Evolutionary conservation across 805 yeast genomes (phyloP).

Genomic region (Saccharomycopsis selenospora): DNA sequence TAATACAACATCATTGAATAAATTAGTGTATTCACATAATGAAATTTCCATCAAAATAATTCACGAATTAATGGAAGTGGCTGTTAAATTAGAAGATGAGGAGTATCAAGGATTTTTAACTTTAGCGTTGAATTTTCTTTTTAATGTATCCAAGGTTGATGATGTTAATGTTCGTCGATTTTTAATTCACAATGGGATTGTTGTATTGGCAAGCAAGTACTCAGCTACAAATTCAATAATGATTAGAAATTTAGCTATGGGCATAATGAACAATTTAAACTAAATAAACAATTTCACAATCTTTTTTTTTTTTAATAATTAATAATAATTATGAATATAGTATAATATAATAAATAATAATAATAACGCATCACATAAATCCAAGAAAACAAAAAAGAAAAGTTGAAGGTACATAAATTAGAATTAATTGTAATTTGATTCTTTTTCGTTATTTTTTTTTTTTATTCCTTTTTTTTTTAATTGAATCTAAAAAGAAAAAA

Average conservation of each 20-base stretch:
- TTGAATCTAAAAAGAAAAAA: too few relatives aligned
- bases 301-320: background rate
- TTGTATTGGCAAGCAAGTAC: conserved; percentile 8
- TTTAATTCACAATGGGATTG: conserved; percentile 7
- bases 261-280: conserved; percentile 6
- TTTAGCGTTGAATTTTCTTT: conserved; percentile 14
- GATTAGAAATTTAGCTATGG: conserved; percentile 8
- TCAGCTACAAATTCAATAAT: conserved; percentile 1
- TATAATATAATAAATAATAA: conserved; percentile 1
- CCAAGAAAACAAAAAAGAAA: too few relatives aligned
- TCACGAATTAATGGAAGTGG: conserved; percentile 4
- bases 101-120: conserved; percentile 12
- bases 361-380: too few relatives aligned
- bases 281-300: background rate
- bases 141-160: conserved; percentile 11
- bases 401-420: too few relatives aligned
- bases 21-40: conserved; percentile 12
- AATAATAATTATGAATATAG: conserved; percentile 1
- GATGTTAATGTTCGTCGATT: conserved; percentile 14
- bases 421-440: too few relatives aligned
- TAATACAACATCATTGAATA: conserved; percentile 8
- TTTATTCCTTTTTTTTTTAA: too few relatives aligned
- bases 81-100: conserved; percentile 1
- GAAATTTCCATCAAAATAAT: conserved; percentile 8
- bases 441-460: too few relatives aligned